Evolutionary conservation across 352 stramenopile genomes (phyloP), one percentile per base, ranked within the genome.

Genomic region (Phytophthora europaea): DNA sequence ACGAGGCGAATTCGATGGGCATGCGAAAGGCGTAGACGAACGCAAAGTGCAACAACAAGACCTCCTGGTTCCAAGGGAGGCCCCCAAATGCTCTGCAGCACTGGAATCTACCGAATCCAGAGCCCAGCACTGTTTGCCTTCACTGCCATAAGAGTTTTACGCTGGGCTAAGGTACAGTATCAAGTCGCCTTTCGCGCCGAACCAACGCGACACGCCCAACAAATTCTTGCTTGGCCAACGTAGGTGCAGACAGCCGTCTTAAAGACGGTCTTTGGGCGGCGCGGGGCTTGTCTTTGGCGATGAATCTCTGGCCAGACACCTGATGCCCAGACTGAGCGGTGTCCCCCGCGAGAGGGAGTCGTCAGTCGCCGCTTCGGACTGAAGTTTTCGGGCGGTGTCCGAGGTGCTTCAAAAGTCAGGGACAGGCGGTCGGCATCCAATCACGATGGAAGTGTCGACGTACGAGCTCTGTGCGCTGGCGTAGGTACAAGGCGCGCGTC

Each of bases 401-500:
- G 26, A 31, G 43, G 12, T 62, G 53, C 67, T 61, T 70, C 68
- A 75, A 57, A 61, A 62, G n/a, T 36, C 69, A 68, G 52, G 65
- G 63, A 60, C 43, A 72, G 73, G 51, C 58, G 56, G 26, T 4
- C 31, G 38, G 62, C 63, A 60, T 66, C 68, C 72, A 78, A 78
- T 78, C 72, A 72, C 20, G 18, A 28, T 36, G 26, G 28, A 56
- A 52, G 47, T 38, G 34, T n/a, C 36, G 20, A 72, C 36, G 57
- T 28, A 23, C 47, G 43, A 70, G 63, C 18, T 70, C 31, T 70
- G 63, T 10, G 52, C 63, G 40, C 53, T 70, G 63, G 50, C 51
- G 50, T 65, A 59, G 48, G 50, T 36, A 54, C 34, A 60, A 26
- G 47, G 47, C 38, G 57, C 69, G 53, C 47, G 20, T 63, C 47